These are phyloP conservation scores for Pharnaceum exiguum DNA, from an alignment of 148 eudicot species.

Conservation along the genomic window DNA sequence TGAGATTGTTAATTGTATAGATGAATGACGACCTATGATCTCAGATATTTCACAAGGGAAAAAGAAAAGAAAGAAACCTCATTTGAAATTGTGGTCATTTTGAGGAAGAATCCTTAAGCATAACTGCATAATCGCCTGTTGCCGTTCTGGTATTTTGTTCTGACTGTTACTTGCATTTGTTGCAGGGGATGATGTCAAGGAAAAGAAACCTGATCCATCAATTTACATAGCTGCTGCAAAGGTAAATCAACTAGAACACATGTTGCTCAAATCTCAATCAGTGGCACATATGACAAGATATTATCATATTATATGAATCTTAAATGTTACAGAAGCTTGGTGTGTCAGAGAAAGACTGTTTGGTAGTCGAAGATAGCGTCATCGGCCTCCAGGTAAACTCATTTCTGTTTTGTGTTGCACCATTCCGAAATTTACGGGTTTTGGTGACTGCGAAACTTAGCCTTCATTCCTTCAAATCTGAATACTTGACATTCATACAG, in stretches of 20 bases:
- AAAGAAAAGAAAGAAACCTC: too few relatives aligned
- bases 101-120: background rate
- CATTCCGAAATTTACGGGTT: background rate
- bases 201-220: constrained; percentile 95
- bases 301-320: constrained; percentile 5
- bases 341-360: constrained; percentile 56
- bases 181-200: constrained; percentile 95
- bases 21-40: too few relatives aligned
- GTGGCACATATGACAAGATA: background rate
- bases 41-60: too few relatives aligned
- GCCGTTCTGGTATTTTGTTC: background rate
- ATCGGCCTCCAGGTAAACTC: constrained; percentile 85
- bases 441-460: background rate
- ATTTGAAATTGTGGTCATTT: background rate
- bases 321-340: constrained; percentile 60
- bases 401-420: background rate
- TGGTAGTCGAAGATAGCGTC: constrained; percentile 94
- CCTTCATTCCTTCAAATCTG: too few relatives aligned
- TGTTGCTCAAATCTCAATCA: background rate
- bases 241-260: constrained; percentile 29
- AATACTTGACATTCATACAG: too few relatives aligned
- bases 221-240: constrained; percentile 75
- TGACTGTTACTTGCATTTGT: background rate
- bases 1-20: too few relatives aligned
- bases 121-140: background rate